Evolutionary conservation across 208 protist genomes (phyloP), one percentile per base, ranked within the genome.

Genomic region (Trypanosoma lewisi): DNA sequence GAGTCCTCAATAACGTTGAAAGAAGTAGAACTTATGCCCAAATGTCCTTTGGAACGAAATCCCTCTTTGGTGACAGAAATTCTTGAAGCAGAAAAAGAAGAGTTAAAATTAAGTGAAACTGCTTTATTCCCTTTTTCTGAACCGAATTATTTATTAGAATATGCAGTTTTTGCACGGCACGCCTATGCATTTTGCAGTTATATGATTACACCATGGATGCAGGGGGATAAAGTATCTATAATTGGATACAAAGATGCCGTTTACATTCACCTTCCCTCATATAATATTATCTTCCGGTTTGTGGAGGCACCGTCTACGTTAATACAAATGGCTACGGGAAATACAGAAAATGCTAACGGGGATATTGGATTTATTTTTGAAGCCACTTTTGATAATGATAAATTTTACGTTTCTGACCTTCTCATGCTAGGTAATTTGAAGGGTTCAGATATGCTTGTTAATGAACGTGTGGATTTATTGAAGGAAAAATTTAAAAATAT

Each of bases 141-240:
- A 71, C 83, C 88, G 14, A 94, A 94, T 70, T 94, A 78, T 53
- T 50, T 95, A 16, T 61, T 95, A 48, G 88, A 92, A 53, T 95
- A 95, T 71, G 61, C 75, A n/a, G 62, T 77, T 30, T 95, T 95
- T 72, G 79, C 75, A 4, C 82, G 85, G 19, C 59, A 73, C 6
- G 82, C 83, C 5, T 63, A 81, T 30, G 77, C 78, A 23, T 79
- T 95, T 53, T 63, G 73, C 62, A 55, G 75, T 49, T 95, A 92
- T 72, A 73, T 82, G 27, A 70, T 92, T 30, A 78, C 77, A 16
- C 88, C 88, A 48, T 91, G 80, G 82, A 83, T 95, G 16, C 76
- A 78, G 70, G 88, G 88, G 14, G 83, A 91, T 57, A 88, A 89
- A 60, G 73, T 92, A 25, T 80, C 83, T 11, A 58, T 95, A 21